Conservation (phyloP, 257 asterid genomes). For the Jacaranda mimosifolia region DNA sequence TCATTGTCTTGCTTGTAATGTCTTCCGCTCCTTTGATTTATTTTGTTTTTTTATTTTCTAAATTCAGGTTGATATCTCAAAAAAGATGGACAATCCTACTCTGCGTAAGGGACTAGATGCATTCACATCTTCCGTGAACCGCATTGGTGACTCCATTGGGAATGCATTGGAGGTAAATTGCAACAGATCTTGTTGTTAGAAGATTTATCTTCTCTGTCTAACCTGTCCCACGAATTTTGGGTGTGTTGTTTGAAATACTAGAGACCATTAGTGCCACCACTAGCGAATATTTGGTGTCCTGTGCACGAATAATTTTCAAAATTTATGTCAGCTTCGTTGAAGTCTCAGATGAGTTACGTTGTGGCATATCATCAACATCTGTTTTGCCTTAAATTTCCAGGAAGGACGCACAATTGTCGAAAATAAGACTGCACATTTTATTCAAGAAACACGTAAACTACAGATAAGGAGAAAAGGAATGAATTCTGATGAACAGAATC, state of each 20-base stretch:
- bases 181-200: not conserved
- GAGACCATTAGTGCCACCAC: no score
- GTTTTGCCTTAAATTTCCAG: slow-evolving; percentile 43
- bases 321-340: no score
- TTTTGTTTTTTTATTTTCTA: not conserved
- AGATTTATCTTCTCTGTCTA: no score
- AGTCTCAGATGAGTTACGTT: slow-evolving; percentile 14
- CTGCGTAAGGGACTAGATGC: slow-evolving; percentile 50
- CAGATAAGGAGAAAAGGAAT: slow-evolving; percentile 67
- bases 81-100: slow-evolving; percentile 64
- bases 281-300: not conserved
- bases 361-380: slow-evolving; percentile 4
- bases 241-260: no score
- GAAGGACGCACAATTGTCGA: slow-evolving; percentile 86
- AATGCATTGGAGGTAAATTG: slow-evolving; percentile 51
- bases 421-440: slow-evolving; percentile 67
- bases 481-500: slow-evolving; percentile 46
- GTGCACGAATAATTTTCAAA: slow-evolving; percentile 10
- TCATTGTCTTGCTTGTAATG: slow-evolving; percentile 5
- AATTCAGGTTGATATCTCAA: slow-evolving; percentile 40
- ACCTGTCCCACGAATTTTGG: no score
- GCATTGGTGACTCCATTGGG: slow-evolving; percentile 67
- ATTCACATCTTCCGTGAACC: slow-evolving; percentile 66
- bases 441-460: slow-evolving; percentile 67
- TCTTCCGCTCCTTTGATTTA: not conserved